Evolutionary conservation across 805 yeast species (phyloP).

Genomic region (Wickerhamomyces xylosicus): DNA sequence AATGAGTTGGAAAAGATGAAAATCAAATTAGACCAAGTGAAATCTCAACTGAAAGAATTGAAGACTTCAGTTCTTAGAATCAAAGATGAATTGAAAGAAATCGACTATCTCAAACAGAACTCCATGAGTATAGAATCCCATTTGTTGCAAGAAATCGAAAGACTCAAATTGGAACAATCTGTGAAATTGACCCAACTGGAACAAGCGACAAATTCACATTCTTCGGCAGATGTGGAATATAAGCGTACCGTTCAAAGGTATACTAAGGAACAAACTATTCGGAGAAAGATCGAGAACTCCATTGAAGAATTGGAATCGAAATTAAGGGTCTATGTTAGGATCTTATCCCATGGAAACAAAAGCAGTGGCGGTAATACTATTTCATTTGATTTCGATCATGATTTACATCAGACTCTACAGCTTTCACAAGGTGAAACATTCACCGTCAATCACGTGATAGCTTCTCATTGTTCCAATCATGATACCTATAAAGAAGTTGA

Average conservation of each 20-base stretch:
- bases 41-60: conserved; percentile 1
- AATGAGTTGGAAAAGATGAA: conserved; percentile 12
- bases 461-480: not conserved
- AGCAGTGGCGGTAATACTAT: not conserved
- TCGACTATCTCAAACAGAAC: not conserved
- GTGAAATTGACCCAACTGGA: conserved; percentile 13
- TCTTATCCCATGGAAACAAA: not conserved
- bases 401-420: not conserved
- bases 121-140: not conserved
- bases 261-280: conserved; percentile 25
- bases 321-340: conserved; percentile 18
- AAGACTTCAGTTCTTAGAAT: conserved; percentile 1
- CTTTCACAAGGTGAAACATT: not conserved
- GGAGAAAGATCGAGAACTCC: conserved; percentile 38
- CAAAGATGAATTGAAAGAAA: not conserved
- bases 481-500: not conserved
- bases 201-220: conserved; percentile 15
- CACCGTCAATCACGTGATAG: not conserved
- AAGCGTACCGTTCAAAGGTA: conserved; percentile 20
- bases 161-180: conserved; percentile 14
- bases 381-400: not conserved
- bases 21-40: conserved; percentile 1
- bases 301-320: conserved; percentile 30
- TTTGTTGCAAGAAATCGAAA: conserved; percentile 12
- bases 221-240: conserved; percentile 13